Base-by-base conservation (phyloP, 73 alveolate genomes). In the Strombidium stylifer region DNA sequence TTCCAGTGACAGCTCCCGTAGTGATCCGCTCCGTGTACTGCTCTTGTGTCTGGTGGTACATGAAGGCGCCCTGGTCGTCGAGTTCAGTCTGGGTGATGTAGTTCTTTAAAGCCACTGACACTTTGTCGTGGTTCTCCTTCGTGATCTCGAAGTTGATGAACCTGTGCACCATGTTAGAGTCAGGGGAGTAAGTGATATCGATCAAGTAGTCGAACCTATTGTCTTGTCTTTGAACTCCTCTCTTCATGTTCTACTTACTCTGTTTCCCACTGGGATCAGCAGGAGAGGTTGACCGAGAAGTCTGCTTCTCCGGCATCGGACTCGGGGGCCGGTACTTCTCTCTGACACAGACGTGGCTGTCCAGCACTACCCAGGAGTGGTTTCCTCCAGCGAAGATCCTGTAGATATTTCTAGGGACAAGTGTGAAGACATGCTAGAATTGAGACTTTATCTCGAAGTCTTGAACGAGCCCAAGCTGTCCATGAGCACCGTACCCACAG, bases 281-380 rank as follows among this genome's bases (percentile, higher is more conserved):
- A 25, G 68, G 67, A 42, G 69, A 36, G 5, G 30, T 42, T 12
- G 58, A 8, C 15, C 30, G 58, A 11, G 46, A 20, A 16, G 51
- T 42, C 1, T n/a, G n/a, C n/a, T n/a, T n/a, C n/a, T n/a, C n/a
- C n/a, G n/a, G n/a, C n/a, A 49, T 45, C 31, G 70, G 71, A 32
- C 62, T 40, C 11, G 77, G 78, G 19, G 78, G 71, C 25, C 66
- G 24, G 85, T 62, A 78, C 36, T 60, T 83, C 3, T 77, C 92
- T 78, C 90, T 87, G 21, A 87, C 69, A 32, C 98, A 98, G 56
- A 69, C 46, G 44, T 73, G 77, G 28, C 87, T 86, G 71, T 96
- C 98, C 23, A 93, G 70, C 7, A 91, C 66, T 41, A 97, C 93
- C 98, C 99, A 96, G 19, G 98, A 91, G 86, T 93, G 98, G 70